Evolutionary conservation across 2,329 filamentous ascomycete species (phyloP).

Genomic region (Rosellinia necatrix): DNA sequence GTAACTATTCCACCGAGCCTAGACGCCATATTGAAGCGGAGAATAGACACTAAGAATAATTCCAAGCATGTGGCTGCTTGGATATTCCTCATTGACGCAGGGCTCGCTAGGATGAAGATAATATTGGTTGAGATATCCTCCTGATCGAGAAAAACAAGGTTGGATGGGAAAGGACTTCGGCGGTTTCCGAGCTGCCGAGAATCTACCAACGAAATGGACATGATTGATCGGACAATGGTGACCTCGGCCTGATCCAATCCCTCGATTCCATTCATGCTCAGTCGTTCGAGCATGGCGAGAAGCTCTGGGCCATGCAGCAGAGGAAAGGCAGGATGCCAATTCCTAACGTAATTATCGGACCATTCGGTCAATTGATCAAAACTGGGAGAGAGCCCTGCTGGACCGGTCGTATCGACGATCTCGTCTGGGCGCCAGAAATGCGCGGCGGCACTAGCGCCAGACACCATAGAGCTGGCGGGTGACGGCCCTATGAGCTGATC

Average conservation of each 20-base stretch:
- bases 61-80: conserved; percentile 3
- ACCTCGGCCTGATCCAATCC: neutral
- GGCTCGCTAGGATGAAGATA: neutral
- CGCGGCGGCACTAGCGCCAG: neutral
- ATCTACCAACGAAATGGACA: conserved; percentile 8
- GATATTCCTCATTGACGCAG: conserved; percentile 4
- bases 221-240: conserved; percentile 1
- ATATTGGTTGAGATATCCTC: neutral
- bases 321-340: conserved; percentile 6
- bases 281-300: conserved; percentile 4
- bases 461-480: neutral
- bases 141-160: neutral
- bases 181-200: conserved; percentile 1
- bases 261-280: neutral
- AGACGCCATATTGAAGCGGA: conserved; percentile 5
- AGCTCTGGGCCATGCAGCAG: conserved; percentile 2
- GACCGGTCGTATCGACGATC: neutral
- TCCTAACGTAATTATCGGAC: neutral
- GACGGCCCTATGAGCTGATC: neutral
- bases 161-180: neutral
- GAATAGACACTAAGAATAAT: conserved; percentile 5
- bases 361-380: conserved; percentile 9
- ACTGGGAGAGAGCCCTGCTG: neutral
- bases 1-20: neutral
- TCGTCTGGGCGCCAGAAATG: conserved; percentile 2